phyloP scores from a whole-genome alignment of 352 stramenopile genomes.

The Pythium volutum region DNA sequence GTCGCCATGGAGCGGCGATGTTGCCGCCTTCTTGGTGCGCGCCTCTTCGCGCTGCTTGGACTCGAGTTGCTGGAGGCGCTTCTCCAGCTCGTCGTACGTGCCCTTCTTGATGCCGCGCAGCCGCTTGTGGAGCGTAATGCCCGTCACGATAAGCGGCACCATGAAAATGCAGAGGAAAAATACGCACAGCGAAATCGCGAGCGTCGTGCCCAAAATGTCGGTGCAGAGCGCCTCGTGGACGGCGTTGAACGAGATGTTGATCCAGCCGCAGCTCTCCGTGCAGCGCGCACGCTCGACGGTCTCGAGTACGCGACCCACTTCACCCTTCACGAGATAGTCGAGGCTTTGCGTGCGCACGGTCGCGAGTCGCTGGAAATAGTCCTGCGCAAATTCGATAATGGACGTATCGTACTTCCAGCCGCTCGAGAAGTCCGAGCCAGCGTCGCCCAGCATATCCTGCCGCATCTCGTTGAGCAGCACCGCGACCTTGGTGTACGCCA shows the following conservation, averaged over 20 bases:
- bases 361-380: constrained; percentile 53
- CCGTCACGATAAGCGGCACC: constrained; percentile 66
- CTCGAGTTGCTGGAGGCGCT: constrained; percentile 64
- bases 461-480: constrained; percentile 70
- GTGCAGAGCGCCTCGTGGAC: constrained; percentile 70
- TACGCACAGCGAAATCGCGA: constrained; percentile 74
- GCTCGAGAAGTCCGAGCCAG: constrained; percentile 51
- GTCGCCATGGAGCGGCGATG: neutral
- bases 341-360: constrained; percentile 37
- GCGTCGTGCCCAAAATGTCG: constrained; percentile 71
- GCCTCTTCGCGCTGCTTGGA: constrained; percentile 29
- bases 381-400: constrained; percentile 55
- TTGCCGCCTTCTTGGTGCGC: constrained; percentile 40
- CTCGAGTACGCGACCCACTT: constrained; percentile 49
- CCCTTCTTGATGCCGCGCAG: constrained; percentile 74
- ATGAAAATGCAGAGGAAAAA: constrained; percentile 77
- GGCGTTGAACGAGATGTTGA: constrained; percentile 80
- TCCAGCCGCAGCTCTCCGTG: constrained; percentile 74
- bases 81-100: constrained; percentile 76
- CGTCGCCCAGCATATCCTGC: constrained; percentile 66
- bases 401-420: constrained; percentile 64
- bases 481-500: constrained; percentile 55
- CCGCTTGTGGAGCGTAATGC: constrained; percentile 74
- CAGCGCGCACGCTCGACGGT: constrained; percentile 62
- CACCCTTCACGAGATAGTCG: constrained; percentile 46